Base-by-base conservation (phyloP, 148 eudicot species). In the Vaccinium corymbosum region DNA sequence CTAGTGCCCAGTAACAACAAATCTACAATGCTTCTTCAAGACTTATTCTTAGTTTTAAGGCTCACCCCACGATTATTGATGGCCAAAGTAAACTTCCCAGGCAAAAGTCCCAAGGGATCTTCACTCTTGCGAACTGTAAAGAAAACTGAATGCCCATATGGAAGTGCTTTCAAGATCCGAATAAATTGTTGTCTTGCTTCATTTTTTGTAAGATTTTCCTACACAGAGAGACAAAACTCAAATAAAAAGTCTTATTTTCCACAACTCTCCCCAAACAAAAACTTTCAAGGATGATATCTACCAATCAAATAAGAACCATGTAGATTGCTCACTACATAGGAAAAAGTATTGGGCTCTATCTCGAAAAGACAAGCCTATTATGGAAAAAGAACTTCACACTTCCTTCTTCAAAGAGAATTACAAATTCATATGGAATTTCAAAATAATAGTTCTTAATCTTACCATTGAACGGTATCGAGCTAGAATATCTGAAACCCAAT, bases 101-200 rank as follows among this genome's bases (percentile, higher is more conserved):
- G 99, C n/a, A 97, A 83, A 83, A 97, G 96, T 27, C 99, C 99
- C 85, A 97, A 93, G 29, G 98, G 98, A 92, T 97, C 99, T 86
- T 97, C 99, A 87, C 93, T 97, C 91, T 97, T 95, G 80, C 96
- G 96, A 80, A 97, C 99, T 66, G 94, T 91, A 86, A 97, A 97
- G 91, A 97, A 95, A 64, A 97, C 96, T 15, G 99, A 97, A 91
- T 92, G 92, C 35, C 99, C 99, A 86, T 94, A 97, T 8, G 99
- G 99, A 85, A 95, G 93, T 35, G 93, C 87, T 88, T 98, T 92
- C 90, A 97, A 86, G 49, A 94, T 93, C 86, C 93, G 89, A 82
- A 97, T 68, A 83, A 97, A 95, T 77, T 95, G 98, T 29, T 95
- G 99, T 80, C 98, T 93, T 27, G 98, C 99, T 81, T 97, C 99